Evolutionary conservation across 2,329 filamentous ascomycete species (phyloP).

Genomic region (Ascochyta clinopodiicola): DNA sequence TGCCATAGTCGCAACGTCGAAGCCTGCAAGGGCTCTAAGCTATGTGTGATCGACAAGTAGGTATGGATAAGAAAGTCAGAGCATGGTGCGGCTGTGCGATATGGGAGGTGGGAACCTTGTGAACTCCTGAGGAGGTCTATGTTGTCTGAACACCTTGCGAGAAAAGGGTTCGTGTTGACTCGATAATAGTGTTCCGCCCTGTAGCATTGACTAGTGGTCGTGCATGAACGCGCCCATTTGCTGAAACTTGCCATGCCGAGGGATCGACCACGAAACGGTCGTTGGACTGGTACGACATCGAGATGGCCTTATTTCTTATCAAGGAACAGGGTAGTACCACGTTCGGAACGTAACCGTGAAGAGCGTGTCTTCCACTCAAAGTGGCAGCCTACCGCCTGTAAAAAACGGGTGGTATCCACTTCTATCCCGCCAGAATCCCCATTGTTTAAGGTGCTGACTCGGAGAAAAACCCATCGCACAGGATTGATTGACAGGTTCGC

Average conservation of each 20-base stretch:
- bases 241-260: slow-evolving; percentile 9
- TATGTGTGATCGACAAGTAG: background rate
- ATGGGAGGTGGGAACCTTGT: background rate
- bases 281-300: background rate
- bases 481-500: background rate
- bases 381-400: background rate
- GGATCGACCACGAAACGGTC: slow-evolving; percentile 4
- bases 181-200: background rate
- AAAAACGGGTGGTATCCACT: background rate
- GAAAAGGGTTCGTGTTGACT: background rate
- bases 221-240: slow-evolving; percentile 4
- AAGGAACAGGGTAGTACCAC: background rate
- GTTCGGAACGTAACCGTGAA: slow-evolving; percentile 1
- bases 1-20: slow-evolving; percentile 11
- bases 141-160: background rate
- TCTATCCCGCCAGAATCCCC: background rate
- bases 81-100: background rate
- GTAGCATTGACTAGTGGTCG: slow-evolving; percentile 5
- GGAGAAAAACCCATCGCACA: background rate
- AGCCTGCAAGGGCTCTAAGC: background rate
- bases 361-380: background rate
- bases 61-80: background rate
- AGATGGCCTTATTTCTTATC: background rate
- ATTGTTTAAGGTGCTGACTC: background rate
- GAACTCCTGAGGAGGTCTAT: slow-evolving; percentile 3